Conservation (phyloP, 2,329 filamentous ascomycete species). For the Microdochium paspali region DNA sequence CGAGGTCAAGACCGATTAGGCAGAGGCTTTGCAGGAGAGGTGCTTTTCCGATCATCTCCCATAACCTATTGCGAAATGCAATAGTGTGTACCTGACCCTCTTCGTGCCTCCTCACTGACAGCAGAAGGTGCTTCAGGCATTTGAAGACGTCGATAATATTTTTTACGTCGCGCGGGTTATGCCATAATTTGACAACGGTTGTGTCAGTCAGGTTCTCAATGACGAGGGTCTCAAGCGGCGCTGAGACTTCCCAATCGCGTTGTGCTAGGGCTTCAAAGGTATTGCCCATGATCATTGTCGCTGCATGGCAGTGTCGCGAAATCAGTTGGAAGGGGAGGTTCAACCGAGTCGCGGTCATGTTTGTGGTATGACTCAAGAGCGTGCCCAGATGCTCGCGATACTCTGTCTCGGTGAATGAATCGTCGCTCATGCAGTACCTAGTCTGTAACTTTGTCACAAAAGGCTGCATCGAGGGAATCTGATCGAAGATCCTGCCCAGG, state of each 20-base stretch:
- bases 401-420: constrained; percentile 39
- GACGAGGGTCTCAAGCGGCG: constrained; percentile 32
- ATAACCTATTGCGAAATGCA: constrained; percentile 34
- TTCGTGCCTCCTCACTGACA: constrained; percentile 36
- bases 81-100: constrained; percentile 20
- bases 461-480: constrained; percentile 33
- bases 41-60: constrained; percentile 38
- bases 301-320: constrained; percentile 31
- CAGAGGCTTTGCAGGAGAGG: constrained; percentile 34
- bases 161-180: constrained; percentile 39
- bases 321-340: constrained; percentile 43
- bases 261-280: constrained; percentile 37
- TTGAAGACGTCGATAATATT: constrained; percentile 35
- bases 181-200: constrained; percentile 36
- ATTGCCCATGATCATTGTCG: constrained; percentile 42
- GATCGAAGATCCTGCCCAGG: constrained; percentile 33
- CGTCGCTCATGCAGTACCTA: constrained; percentile 37
- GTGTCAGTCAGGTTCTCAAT: constrained; percentile 40
- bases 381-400: constrained; percentile 29
- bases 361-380: constrained; percentile 33
- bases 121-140: constrained; percentile 31
- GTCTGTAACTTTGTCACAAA: constrained; percentile 33
- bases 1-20: constrained; percentile 33
- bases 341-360: constrained; percentile 35
- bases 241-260: constrained; percentile 30